Percentiles rank a stretch among this genome's conserved stretches.
These are phyloP conservation scores for Akebia trifoliata DNA, from an alignment of 164 flowering plant genomes.

Conservation along the genomic window DNA sequence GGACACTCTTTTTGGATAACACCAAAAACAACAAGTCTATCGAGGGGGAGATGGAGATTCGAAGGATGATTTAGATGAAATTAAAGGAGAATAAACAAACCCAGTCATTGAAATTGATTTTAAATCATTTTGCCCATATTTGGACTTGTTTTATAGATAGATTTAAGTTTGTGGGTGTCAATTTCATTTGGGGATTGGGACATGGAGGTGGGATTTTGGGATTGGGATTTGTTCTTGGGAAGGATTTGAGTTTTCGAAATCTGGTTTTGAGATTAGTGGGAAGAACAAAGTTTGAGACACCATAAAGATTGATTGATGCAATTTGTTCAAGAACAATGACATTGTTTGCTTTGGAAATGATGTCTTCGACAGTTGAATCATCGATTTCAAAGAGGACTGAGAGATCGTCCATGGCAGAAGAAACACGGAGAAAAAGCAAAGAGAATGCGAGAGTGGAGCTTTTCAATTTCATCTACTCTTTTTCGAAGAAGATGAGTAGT, in stretches of 20 bases:
- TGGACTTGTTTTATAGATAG: background rate
- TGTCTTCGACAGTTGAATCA: slow-evolving; percentile 55
- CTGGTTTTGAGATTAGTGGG: slow-evolving; percentile 61
- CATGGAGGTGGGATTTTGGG: background rate
- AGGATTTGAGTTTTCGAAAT: slow-evolving; percentile 65
- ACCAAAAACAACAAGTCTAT: slow-evolving; percentile 47
- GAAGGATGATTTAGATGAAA: slow-evolving; percentile 14
- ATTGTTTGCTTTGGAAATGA: slow-evolving; percentile 55
- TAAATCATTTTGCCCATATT: slow-evolving; percentile 1
- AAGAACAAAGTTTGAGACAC: slow-evolving; percentile 41
- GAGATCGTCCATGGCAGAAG: slow-evolving; percentile 41
- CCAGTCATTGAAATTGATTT: slow-evolving; percentile 13
- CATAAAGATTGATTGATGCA: slow-evolving; percentile 57
- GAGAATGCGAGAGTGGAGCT: background rate
- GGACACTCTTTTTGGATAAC: slow-evolving; percentile 38
- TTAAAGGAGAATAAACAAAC: slow-evolving; percentile 17
- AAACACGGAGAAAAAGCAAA: background rate
- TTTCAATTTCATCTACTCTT: too few relatives aligned
- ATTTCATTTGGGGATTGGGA: background rate
- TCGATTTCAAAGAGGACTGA: slow-evolving; percentile 44
- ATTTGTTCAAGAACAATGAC: slow-evolving; percentile 57
- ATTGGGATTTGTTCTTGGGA: slow-evolving; percentile 27
- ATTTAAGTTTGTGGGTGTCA: slow-evolving; percentile 5
- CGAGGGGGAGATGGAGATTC: slow-evolving; percentile 33
- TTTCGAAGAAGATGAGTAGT: too few relatives aligned